Conservation (phyloP, 257 asterid genomes). For the Salvia miltiorrhiza region DNA sequence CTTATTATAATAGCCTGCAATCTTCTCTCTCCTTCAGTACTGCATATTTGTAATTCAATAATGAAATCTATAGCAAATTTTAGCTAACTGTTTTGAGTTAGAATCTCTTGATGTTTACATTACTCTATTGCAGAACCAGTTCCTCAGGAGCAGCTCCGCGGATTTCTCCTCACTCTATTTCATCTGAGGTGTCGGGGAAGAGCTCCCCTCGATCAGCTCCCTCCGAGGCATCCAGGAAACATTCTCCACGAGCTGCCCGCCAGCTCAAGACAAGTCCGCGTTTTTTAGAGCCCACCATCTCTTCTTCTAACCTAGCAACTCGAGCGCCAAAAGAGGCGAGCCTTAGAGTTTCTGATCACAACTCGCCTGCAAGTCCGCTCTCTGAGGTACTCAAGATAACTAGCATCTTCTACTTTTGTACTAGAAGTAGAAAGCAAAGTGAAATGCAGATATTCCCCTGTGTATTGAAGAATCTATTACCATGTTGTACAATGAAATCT, state of each 20-base stretch:
- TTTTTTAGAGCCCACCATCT: constrained; percentile 46
- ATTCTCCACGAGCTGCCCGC: constrained; percentile 61
- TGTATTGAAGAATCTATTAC: background rate
- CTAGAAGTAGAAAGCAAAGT: background rate
- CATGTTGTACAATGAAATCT: no score
- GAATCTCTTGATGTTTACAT: background rate
- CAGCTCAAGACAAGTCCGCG: constrained; percentile 53
- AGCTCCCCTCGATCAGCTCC: constrained; percentile 37
- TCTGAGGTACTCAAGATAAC: constrained; percentile 41
- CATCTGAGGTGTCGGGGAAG: constrained; percentile 32
- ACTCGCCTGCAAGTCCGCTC: constrained; percentile 44
- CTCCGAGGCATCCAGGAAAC: constrained; percentile 31
- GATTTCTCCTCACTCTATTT: constrained; percentile 34
- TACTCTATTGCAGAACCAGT: constrained; percentile 32
- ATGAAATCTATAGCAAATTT: no score
- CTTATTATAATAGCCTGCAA: no score
- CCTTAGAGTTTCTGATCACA: constrained; percentile 43
- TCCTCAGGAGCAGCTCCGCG: constrained; percentile 27
- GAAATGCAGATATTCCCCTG: background rate
- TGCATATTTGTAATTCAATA: no score
- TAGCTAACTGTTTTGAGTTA: no score
- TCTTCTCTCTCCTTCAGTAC: no score
- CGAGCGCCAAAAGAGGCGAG: constrained; percentile 50
- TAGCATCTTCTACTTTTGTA: background rate
- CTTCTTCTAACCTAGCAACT: constrained; percentile 45